These are phyloP conservation scores for Kwoniella europaea DNA, from an alignment of 768 basidiomycete species.

Conservation along the genomic window DNA sequence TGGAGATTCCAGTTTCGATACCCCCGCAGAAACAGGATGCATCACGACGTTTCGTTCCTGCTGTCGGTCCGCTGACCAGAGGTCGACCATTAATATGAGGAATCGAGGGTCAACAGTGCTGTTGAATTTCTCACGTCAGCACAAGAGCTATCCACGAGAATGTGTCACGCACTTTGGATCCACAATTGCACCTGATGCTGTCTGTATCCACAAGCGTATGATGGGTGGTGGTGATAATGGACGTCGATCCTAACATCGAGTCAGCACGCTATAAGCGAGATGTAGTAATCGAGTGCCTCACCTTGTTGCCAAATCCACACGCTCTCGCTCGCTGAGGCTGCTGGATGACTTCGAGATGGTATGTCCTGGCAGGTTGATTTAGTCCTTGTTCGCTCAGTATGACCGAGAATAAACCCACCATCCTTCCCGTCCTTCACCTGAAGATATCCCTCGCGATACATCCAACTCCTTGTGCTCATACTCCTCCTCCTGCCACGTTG, in stretches of 20 bases:
- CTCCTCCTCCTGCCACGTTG: conserved; percentile 5
- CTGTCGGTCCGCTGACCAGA: conserved; percentile 82
- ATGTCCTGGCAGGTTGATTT: conserved; percentile 64
- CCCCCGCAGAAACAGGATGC: conserved; percentile 70
- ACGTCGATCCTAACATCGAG: conserved; percentile 73
- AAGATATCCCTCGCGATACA: not conserved
- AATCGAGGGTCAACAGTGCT: conserved; percentile 87
- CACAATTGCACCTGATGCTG: conserved; percentile 31
- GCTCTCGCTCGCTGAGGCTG: conserved; percentile 88
- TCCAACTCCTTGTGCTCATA: conserved; percentile 5
- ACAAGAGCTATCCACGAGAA: not conserved
- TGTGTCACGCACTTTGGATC: conserved; percentile 31
- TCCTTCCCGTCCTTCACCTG: conserved; percentile 15
- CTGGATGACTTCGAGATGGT: conserved; percentile 82
- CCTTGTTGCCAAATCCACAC: conserved; percentile 97
- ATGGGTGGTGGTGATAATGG: conserved; percentile 80
- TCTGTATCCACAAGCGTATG: conserved; percentile 61
- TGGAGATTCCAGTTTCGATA: conserved; percentile 25
- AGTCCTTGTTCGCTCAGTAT: not conserved
- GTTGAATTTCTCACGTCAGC: conserved; percentile 22
- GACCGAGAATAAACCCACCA: conserved; percentile 23
- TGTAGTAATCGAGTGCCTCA: conserved; percentile 54
- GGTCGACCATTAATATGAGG: conserved; percentile 87
- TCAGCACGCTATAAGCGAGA: not conserved
- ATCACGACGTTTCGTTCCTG: conserved; percentile 87